Evolutionary conservation across 306 rosid species (phyloP).

Genomic region (Corylus heterophylla): DNA sequence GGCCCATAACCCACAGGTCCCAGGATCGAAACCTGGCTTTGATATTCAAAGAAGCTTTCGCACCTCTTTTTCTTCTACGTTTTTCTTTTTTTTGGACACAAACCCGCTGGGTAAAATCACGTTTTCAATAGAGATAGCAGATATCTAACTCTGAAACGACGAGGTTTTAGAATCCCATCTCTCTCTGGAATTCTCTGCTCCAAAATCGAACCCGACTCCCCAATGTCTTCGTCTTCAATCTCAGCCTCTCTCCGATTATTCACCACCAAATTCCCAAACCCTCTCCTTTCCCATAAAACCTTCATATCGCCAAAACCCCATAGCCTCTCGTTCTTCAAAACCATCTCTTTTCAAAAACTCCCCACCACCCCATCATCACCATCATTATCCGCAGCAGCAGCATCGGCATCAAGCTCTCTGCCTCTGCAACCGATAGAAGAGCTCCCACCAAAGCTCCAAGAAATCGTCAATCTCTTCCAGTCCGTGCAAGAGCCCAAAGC

Average conservation of each 20-base stretch:
- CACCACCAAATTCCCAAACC: conserved; percentile 41
- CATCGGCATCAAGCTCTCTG: conserved; percentile 37
- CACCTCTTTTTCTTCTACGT: too few species aligned
- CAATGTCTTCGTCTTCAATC: conserved; percentile 52
- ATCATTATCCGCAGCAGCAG: conserved; percentile 21
- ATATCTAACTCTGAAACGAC: not conserved
- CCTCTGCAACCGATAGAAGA: conserved; percentile 75
- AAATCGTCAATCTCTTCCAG: conserved; percentile 79
- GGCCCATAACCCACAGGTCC: not conserved
- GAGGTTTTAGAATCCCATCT: too few species aligned
- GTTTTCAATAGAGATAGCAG: not conserved
- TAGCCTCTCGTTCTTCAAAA: conserved; percentile 35
- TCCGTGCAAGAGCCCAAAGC: conserved; percentile 78
- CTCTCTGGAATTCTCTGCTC: not conserved
- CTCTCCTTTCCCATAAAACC: conserved; percentile 8
- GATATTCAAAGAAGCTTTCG: not conserved
- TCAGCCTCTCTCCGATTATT: conserved; percentile 56
- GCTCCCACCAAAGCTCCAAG: conserved; percentile 95
- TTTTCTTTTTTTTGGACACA: not conserved
- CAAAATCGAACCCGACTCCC: not conserved
- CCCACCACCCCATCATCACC: conserved; percentile 35
- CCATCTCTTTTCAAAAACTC: conserved; percentile 64
- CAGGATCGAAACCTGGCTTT: not conserved
- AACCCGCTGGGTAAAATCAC: not conserved
- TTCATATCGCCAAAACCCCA: conserved; percentile 12